Evolutionary conservation across 202 grass and related monocot genomes (phyloP).

Genomic region (Elaeis oleifera): DNA sequence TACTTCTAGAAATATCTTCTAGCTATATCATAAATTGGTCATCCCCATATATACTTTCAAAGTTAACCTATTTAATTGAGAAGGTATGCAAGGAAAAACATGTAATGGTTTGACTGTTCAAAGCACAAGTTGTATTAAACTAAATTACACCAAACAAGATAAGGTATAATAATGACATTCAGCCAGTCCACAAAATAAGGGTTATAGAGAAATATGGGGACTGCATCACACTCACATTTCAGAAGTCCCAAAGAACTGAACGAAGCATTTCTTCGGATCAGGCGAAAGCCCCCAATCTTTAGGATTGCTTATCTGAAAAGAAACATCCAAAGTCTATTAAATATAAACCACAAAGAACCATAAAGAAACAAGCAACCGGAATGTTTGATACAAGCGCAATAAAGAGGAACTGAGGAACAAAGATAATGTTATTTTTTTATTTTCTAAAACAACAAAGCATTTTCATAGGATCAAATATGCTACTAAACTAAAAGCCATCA

Average conservation of each 20-base stretch:
- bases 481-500: no score
- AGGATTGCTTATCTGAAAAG: constrained; percentile 75
- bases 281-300: constrained; percentile 49
- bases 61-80: no score
- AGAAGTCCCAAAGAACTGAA: constrained; percentile 73
- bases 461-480: no score
- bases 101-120: no score
- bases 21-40: no score
- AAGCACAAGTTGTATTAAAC: no score
- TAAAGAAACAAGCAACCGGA: background rate
- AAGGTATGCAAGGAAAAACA: no score
- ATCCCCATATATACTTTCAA: no score
- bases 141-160: no score
- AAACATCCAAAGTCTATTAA: background rate
- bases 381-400: background rate
- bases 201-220: background rate
- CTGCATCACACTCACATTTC: constrained; percentile 57
- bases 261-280: constrained; percentile 64
- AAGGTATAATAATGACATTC: background rate
- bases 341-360: constrained; percentile 3
- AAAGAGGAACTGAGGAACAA: background rate
- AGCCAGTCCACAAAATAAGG: background rate
- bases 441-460: no score
- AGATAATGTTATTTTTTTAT: no score
- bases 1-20: no score